A percentile compares a stretch with the other conserved stretches of the same genome.
Conservation (phyloP, 306 rosid genomes). For the Vicia sativa region DNA sequence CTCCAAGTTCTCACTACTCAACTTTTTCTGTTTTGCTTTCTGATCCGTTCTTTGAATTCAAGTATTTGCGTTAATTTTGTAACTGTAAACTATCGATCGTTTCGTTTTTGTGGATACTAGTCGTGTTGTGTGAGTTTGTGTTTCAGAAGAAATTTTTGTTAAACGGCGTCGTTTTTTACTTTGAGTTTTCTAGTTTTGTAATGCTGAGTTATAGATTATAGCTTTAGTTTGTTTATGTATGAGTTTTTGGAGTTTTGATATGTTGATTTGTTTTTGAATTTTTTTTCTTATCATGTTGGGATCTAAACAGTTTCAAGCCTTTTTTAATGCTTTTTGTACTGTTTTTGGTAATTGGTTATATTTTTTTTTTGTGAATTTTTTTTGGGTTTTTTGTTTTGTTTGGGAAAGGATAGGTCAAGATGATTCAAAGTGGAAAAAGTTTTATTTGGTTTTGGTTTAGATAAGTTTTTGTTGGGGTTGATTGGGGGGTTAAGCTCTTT, state of each 20-base stretch:
- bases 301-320: conserved; percentile 29
- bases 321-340: not conserved
- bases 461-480: conserved; percentile 24
- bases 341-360: conserved; percentile 8
- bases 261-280: not conserved
- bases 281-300: not conserved
- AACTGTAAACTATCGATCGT: not conserved
- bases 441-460: conserved; percentile 1
- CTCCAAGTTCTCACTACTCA: not conserved
- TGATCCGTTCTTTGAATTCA: conserved; percentile 43
- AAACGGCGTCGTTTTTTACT: not conserved
- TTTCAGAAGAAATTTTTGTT: not conserved
- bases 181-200: not conserved
- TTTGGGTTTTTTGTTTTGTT: not conserved
- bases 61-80: conserved; percentile 1
- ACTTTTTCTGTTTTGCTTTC: not conserved
- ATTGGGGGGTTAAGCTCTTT: conserved; percentile 21
- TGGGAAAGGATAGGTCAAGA: not conserved
- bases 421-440: conserved; percentile 2
- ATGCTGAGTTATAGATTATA: conserved; percentile 12
- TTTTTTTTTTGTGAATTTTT: conserved; percentile 18
- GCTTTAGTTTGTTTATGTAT: not conserved
- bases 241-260: not conserved
- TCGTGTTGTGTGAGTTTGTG: not conserved
- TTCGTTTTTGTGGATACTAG: conserved; percentile 1